phyloP scores from a whole-genome alignment of 2,329 filamentous ascomycete genomes.

The Arachnomyces sp. region DNA sequence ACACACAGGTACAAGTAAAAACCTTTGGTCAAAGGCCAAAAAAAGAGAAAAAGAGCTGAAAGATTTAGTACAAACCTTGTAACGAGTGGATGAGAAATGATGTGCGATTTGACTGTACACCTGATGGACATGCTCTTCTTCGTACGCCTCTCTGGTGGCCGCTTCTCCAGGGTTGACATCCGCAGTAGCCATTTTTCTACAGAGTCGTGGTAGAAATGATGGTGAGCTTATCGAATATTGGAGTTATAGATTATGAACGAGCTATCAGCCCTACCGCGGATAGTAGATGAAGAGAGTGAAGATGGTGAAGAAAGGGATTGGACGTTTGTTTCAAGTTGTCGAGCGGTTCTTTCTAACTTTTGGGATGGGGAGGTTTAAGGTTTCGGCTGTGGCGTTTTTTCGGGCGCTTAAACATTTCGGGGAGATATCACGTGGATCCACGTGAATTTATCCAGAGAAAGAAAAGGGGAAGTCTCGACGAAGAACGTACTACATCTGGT shows the following conservation, averaged over 20 bases:
- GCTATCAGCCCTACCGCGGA: no score
- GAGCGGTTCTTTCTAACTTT: background rate
- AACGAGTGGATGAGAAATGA: slow-evolving; percentile 47
- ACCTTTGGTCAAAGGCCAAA: background rate
- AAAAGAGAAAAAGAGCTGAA: background rate
- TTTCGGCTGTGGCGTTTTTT: slow-evolving; percentile 6
- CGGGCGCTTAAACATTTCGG: no score
- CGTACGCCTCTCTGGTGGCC: slow-evolving; percentile 48
- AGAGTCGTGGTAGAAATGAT: background rate
- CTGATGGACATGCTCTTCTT: slow-evolving; percentile 77
- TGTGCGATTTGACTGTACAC: slow-evolving; percentile 63
- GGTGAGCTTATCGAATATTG: no score
- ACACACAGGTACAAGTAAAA: background rate
- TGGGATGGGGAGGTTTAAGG: background rate
- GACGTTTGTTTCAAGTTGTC: no score
- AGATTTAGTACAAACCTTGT: slow-evolving; percentile 47
- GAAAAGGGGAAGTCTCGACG: no score
- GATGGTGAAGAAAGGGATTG: no score
- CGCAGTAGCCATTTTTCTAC: slow-evolving; percentile 11
- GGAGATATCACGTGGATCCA: no score
- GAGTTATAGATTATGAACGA: no score
- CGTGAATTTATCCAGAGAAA: no score
- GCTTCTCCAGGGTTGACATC: background rate
- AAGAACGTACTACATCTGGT: no score
- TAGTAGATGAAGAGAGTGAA: background rate